These are phyloP conservation scores for Blastobotrys buckinghamii DNA, from an alignment of 1,139 yeast genomes.

Conservation along the genomic window DNA sequence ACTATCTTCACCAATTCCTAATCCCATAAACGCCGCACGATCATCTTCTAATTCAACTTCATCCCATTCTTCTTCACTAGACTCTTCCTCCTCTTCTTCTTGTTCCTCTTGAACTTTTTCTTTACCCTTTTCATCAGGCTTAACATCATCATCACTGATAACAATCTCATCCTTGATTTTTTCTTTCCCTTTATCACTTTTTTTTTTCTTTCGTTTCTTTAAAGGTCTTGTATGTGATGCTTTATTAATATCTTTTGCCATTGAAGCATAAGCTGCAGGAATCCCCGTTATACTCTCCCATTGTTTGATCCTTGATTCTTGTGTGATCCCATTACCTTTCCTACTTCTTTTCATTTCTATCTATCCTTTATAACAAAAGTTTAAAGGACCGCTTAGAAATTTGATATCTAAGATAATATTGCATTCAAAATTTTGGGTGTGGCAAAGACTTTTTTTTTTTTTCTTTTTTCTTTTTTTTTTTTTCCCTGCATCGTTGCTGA, in stretches of 20 bases:
- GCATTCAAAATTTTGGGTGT: not conserved
- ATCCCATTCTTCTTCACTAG: conserved; percentile 38
- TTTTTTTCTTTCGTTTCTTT: conserved; percentile 23
- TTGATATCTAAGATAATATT: too few relatives aligned
- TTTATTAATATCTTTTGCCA: conserved; percentile 33
- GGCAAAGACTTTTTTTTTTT: too few relatives aligned
- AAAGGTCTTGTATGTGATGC: conserved; percentile 21
- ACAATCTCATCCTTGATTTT: conserved; percentile 29
- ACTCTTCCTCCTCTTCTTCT: conserved; percentile 30
- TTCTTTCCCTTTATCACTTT: not conserved
- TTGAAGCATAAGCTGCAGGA: conserved; percentile 36
- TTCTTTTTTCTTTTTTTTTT: too few relatives aligned
- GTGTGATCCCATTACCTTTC: not conserved
- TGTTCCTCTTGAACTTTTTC: conserved; percentile 10
- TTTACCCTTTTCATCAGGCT: conserved; percentile 17
- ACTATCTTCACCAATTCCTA: conserved; percentile 18
- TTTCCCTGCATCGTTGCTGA: too few relatives aligned
- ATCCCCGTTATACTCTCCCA: conserved; percentile 21
- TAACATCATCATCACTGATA: conserved; percentile 49
- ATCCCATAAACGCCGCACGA: conserved; percentile 3
- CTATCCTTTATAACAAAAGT: too few relatives aligned
- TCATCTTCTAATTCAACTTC: conserved; percentile 22
- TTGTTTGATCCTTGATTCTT: not conserved
- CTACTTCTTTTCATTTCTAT: not conserved
- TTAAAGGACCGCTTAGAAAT: too few relatives aligned